A percentile compares a stretch with the other conserved stretches of the same genome.
These are phyloP conservation scores for Pestalotiopsis sp. DNA, from an alignment of 2,329 filamentous ascomycete species.

Conservation along the genomic window DNA sequence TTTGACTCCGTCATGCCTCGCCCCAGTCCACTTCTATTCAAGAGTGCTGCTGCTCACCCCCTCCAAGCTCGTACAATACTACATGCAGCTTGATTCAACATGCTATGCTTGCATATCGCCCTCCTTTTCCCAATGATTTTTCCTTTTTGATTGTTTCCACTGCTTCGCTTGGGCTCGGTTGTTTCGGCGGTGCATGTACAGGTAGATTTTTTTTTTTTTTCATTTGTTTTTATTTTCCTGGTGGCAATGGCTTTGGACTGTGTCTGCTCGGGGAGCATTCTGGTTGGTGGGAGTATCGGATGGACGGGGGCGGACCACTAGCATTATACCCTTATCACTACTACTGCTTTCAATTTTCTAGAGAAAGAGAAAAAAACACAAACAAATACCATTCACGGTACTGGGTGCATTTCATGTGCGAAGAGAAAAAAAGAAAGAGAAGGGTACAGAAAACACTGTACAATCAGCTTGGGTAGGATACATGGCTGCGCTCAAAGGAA, in stretches of 20 bases:
- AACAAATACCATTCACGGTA: neutral
- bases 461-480: neutral
- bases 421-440: neutral
- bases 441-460: neutral
- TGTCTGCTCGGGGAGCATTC: neutral
- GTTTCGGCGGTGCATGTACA: neutral
- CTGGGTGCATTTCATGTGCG: neutral
- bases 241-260: constrained; percentile 1
- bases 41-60: neutral
- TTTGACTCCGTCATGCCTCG: neutral
- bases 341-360: constrained; percentile 2
- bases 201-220: neutral
- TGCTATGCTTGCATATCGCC: neutral
- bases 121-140: neutral
- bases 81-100: neutral
- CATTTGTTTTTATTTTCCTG: neutral
- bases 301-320: neutral
- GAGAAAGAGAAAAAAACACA: neutral
- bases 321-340: constrained; percentile 8
- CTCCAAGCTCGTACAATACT: neutral
- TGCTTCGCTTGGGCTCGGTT: neutral
- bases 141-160: neutral
- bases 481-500: neutral
- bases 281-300: neutral
- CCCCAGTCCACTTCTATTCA: neutral